Base-by-base conservation (phyloP, 768 basidiomycete species). In the Leccinellum luteum region DNA sequence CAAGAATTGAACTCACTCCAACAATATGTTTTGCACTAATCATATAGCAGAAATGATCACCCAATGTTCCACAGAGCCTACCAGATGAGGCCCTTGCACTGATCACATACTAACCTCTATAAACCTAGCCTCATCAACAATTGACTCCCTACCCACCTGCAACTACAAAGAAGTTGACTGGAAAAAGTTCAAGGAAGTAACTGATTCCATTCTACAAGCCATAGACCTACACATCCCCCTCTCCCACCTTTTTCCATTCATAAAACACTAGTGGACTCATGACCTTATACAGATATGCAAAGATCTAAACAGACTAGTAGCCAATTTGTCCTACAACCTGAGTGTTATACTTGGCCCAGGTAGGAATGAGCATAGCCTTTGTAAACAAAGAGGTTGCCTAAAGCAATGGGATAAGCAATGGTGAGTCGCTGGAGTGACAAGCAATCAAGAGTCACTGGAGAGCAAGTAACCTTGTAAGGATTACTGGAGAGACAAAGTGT, bases 1-100 rank as follows among this genome's bases (percentile, higher is more conserved):
- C 0, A 71, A 73, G 15, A 78, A 76, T 55, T 69, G 64, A 48
- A 66, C 57, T 0, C 0, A 49, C 0, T 57, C 57, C 0, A 55
- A 66, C 34, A 65, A 67, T 15, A 17, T 64, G 0, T 66, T 67
- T 17, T 44, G 58, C 9, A 61, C 50, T 0, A 49, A 57, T 0
- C n/a, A 43, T 19, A 44, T 41, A 0, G 0, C 7, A 0, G 44
- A 43, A 0, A 3, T 5, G 0, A 1, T 67, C 0, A 35, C 2
- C 3, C 6, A 13, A 0, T 67, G 65, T 28, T 5, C 7, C 0
- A 57, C 44, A 0, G 12, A 49, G 1, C 58, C 56, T 1, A 1
- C 4, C 0, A 12, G 1, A 0, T 1, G 30, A 0, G 54, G 60
- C 0, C 58, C 60, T 0, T 15, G 34, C 0, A 67, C 63, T 0